A percentile compares a stretch with the other conserved stretches of the same genome.
Conservation (phyloP, 257 asterid genomes). For the Solanum pennellii region DNA sequence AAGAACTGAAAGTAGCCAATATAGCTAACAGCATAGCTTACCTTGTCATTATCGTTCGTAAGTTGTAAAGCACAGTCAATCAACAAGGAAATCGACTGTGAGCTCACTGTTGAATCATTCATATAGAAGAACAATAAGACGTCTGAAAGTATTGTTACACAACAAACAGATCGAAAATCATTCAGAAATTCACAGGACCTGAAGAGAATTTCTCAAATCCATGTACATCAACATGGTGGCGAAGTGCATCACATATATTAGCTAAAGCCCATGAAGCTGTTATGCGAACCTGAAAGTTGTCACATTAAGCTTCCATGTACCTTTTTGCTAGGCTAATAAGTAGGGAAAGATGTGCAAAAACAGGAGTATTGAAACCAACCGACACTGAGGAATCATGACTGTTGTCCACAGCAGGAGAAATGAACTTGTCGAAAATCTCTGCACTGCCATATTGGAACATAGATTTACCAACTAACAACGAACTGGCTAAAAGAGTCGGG, state of each 20-base stretch:
- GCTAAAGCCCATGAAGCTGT: conserved; percentile 98
- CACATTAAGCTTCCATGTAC: background rate
- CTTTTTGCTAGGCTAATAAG: background rate
- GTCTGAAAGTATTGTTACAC: conserved; percentile 3
- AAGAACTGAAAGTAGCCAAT: background rate
- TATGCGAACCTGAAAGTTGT: conserved; percentile 73
- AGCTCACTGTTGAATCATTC: conserved; percentile 39
- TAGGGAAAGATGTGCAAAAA: background rate
- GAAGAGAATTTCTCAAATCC: conserved; percentile 31
- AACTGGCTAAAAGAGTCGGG: background rate
- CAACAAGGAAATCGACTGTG: conserved; percentile 39
- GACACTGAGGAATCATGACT: conserved; percentile 55
- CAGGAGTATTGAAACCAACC: conserved; percentile 26
- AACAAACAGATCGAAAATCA: conserved; percentile 13
- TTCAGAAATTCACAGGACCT: conserved; percentile 6
- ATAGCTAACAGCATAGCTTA: conserved; percentile 6
- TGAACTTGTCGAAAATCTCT: conserved; percentile 61
- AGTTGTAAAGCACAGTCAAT: conserved; percentile 58
- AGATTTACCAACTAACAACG: background rate
- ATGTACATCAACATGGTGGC: conserved; percentile 42
- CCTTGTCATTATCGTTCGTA: conserved; percentile 91
- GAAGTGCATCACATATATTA: conserved; percentile 75
- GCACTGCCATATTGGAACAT: conserved; percentile 28
- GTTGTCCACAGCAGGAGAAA: conserved; percentile 50
- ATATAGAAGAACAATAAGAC: conserved; percentile 13